phyloP scores from a whole-genome alignment of 768 basidiomycete genomes.

The Tylopilus subfusipes region DNA sequence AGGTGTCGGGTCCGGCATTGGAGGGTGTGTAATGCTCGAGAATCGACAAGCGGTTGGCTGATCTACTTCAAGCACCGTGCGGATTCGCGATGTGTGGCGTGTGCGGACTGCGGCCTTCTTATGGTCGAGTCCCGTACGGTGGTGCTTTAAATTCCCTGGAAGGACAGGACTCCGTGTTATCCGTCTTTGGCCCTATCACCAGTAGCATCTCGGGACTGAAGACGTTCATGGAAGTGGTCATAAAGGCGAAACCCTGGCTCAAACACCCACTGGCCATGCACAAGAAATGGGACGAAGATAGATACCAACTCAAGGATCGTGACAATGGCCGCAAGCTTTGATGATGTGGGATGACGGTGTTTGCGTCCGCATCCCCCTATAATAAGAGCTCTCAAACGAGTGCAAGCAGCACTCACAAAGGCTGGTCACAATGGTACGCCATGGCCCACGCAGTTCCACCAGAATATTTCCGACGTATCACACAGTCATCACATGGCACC shows the following conservation, averaged over 20 bases:
- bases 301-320: slow-evolving; percentile 58
- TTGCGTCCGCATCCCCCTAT: slow-evolving; percentile 60
- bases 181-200: slow-evolving; percentile 73
- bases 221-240: slow-evolving; percentile 60
- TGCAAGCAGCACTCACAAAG: slow-evolving; percentile 51
- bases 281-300: slow-evolving; percentile 59
- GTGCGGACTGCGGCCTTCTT: slow-evolving; percentile 71
- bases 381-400: slow-evolving; percentile 51
- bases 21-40: slow-evolving; percentile 48
- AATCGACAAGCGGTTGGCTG: not conserved
- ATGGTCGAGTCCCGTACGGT: slow-evolving; percentile 63
- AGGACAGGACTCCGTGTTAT: slow-evolving; percentile 68
- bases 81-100: slow-evolving; percentile 69
- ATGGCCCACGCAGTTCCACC: not conserved
- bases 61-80: slow-evolving; percentile 49
- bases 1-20: slow-evolving; percentile 79
- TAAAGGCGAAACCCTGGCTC: slow-evolving; percentile 60
- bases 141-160: slow-evolving; percentile 61
- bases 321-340: slow-evolving; percentile 46
- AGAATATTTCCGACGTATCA: not conserved
- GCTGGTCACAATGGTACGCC: slow-evolving; percentile 63
- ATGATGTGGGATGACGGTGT: slow-evolving; percentile 67
- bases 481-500: slow-evolving; percentile 68
- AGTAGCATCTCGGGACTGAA: slow-evolving; percentile 56
- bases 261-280: slow-evolving; percentile 56